Base-by-base conservation (phyloP, 2,329 filamentous ascomycete genomes). In the Paraphaeosphaeria sporulosa region DNA sequence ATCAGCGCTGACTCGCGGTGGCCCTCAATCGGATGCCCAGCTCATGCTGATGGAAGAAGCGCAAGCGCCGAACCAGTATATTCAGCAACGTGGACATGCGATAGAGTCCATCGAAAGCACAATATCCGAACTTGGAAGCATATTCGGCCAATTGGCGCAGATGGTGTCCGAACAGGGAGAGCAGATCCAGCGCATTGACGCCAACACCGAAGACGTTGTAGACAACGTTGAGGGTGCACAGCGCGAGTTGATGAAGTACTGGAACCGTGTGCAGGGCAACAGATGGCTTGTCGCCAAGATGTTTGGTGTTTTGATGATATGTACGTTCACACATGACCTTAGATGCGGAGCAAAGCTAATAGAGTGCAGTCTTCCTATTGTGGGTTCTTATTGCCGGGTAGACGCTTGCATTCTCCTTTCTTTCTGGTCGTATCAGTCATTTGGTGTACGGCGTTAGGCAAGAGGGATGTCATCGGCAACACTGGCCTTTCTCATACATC, bases 101-200 rank as follows among this genome's bases (percentile, higher is more conserved):
- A 98, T 99, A 65, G 94, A 98, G 75, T 92, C 93, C 4, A 99
- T 99, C 61, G 95, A 99, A 78, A 89, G 92, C 68, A 99, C 95
- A 1, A 99, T 99, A 69, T 89, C 87, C 64, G 95, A 99, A 76
- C 84, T 99, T 1, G 95, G 95, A 30, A 85, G 90, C 15, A 97
- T 97, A 63, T 98, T 98, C 76, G 92, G 93, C 9, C 94, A 99
- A 78, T 82, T 99, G 52, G 94, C 95, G 38, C 89, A 92, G 67
- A 98, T 99, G 95, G 95, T 99, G 32, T 93, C 91, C 57, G 94
- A 99, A 78, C 95, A 99, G 80, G 93, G 92, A 63, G 95, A 97
- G 79, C 96, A 97, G 90, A 96, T 99, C 66, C 93, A 98, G 79
- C 86, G 94, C 52, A 97, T 97, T 73, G 94, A 98, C 72, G 94